Evolutionary conservation across 305 asterid genomes (phyloP).

Genomic region (Solanum hybrid): DNA sequence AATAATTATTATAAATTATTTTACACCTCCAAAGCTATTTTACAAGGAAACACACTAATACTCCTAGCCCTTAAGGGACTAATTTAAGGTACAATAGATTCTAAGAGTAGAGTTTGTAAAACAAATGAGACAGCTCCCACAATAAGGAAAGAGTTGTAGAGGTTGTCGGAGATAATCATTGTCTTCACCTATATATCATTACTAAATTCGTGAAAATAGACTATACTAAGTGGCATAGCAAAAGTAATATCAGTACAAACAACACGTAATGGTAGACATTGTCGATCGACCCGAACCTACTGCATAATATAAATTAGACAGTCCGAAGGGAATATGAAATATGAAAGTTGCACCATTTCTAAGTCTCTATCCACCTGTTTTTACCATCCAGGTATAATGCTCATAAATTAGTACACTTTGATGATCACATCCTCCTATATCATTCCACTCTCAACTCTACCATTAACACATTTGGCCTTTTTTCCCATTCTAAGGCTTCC

Average conservation of each 20-base stretch:
- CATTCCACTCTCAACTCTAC: not conserved
- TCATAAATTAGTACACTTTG: not conserved
- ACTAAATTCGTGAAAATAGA: no score
- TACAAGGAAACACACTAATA: not conserved
- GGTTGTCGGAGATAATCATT: not conserved
- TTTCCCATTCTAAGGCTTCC: not conserved
- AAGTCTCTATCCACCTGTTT: not conserved
- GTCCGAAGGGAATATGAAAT: accelerated
- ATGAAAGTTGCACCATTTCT: not conserved
- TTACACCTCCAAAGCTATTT: not conserved
- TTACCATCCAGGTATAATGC: not conserved
- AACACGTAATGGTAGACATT: accelerated
- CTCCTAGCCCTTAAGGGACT: not conserved
- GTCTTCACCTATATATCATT: no score
- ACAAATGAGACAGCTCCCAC: not conserved
- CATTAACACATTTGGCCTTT: not conserved
- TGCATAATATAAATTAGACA: not conserved
- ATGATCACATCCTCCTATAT: no score
- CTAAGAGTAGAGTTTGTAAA: no score
- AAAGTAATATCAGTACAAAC: not conserved
- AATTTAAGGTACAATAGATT: no score
- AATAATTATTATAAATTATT: no score
- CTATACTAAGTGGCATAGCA: not conserved
- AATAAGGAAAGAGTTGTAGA: not conserved
- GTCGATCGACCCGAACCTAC: not conserved